Conservation (phyloP, 2,329 filamentous ascomycete species). For the Verticillium albo-atrum region DNA sequence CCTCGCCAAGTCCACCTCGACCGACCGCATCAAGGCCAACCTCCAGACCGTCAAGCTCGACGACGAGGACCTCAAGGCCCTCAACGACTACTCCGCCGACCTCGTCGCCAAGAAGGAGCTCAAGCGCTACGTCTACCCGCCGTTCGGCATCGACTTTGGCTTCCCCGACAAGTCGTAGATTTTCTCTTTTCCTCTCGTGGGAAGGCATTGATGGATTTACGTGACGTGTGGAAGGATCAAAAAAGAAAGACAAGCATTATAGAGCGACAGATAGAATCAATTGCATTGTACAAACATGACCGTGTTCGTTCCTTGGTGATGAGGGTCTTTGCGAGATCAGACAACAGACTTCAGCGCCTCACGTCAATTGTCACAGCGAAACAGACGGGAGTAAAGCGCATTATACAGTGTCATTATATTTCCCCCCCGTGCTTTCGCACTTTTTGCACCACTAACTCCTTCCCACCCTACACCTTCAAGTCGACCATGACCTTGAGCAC, state of each 20-base stretch:
- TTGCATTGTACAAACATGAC: not conserved
- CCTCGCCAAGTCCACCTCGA: slow-evolving; percentile 68
- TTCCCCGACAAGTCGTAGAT: slow-evolving; percentile 60
- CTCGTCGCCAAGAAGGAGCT: slow-evolving; percentile 46
- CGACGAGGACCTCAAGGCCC: slow-evolving; percentile 53
- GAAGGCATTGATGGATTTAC: not conserved
- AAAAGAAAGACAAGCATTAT: not conserved
- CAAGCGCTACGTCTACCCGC: slow-evolving; percentile 62
- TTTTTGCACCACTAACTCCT: not conserved
- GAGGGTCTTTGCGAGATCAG: too few relatives aligned
- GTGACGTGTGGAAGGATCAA: not conserved
- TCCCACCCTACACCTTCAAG: slow-evolving; percentile 17
- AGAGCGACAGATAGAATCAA: slow-evolving; percentile 1
- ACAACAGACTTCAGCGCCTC: too few relatives aligned
- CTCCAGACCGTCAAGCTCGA: slow-evolving; percentile 62
- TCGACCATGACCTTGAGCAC: slow-evolving; percentile 71
- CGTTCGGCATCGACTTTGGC: slow-evolving; percentile 64
- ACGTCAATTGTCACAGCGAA: too few relatives aligned
- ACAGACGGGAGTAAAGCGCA: too few relatives aligned
- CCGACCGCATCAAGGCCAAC: slow-evolving; percentile 66
- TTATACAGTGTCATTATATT: too few relatives aligned
- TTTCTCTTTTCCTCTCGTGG: not conserved
- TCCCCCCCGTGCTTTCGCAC: too few relatives aligned
- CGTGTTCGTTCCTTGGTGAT: too few relatives aligned
- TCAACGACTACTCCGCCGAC: slow-evolving; percentile 50